Conservation (phyloP, 2,329 filamentous ascomycete genomes). For the Bimuria novae-zelandiae region DNA sequence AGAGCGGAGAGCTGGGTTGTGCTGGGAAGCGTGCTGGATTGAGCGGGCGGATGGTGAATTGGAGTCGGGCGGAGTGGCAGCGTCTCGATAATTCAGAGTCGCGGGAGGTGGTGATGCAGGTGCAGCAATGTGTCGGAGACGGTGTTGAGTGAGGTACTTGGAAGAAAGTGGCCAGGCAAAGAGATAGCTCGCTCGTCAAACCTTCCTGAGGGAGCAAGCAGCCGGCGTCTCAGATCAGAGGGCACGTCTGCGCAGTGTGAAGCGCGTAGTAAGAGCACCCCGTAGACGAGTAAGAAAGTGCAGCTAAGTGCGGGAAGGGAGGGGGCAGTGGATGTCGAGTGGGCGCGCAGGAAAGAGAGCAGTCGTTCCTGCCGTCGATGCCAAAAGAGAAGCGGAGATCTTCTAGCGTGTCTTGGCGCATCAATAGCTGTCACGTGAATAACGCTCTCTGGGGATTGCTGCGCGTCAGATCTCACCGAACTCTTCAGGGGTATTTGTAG, state of each 20-base stretch:
- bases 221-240: slow-evolving; percentile 29
- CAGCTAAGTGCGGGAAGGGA: slow-evolving; percentile 22
- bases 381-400: slow-evolving; percentile 23
- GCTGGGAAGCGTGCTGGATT: slow-evolving; percentile 34
- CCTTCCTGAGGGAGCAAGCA: slow-evolving; percentile 39
- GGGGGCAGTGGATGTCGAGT: slow-evolving; percentile 19
- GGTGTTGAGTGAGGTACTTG: slow-evolving; percentile 18
- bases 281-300: slow-evolving; percentile 19
- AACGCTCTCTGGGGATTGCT: neutral
- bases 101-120: slow-evolving; percentile 38
- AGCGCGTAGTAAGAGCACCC: slow-evolving; percentile 22
- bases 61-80: slow-evolving; percentile 36
- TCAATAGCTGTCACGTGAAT: slow-evolving; percentile 13
- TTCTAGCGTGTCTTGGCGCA: slow-evolving; percentile 26
- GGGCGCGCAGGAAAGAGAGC: slow-evolving; percentile 23
- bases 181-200: slow-evolving; percentile 48
- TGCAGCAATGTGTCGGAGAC: slow-evolving; percentile 34
- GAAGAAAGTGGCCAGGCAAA: slow-evolving; percentile 40
- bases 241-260: slow-evolving; percentile 23
- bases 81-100: slow-evolving; percentile 32
- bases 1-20: slow-evolving; percentile 34
- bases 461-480: neutral
- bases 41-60: slow-evolving; percentile 27
- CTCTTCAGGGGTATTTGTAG: no score
- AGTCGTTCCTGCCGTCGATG: slow-evolving; percentile 16